phyloP scores from a whole-genome alignment of 2,329 filamentous ascomycete species.

The Sporothrix pallida region DNA sequence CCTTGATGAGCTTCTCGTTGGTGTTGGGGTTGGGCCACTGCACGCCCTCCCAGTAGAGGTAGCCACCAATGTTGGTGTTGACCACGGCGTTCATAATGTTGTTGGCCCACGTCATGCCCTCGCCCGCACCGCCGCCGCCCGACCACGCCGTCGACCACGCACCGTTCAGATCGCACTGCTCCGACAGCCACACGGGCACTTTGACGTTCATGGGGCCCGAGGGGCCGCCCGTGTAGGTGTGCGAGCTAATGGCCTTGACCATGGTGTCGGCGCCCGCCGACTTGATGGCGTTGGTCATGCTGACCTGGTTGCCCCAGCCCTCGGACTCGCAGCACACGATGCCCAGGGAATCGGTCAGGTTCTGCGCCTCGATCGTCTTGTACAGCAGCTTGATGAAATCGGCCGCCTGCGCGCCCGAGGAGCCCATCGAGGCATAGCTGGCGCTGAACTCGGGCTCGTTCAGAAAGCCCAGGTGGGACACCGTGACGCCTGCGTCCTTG shows the following conservation, averaged over 20 bases:
- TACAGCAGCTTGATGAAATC: conserved; percentile 58
- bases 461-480: conserved; percentile 55
- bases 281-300: conserved; percentile 48
- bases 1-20: conserved; percentile 46
- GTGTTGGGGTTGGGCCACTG: conserved; percentile 45
- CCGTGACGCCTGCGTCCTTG: conserved; percentile 49
- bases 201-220: conserved; percentile 50
- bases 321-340: conserved; percentile 50
- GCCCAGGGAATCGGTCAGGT: conserved; percentile 43
- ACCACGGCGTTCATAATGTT: conserved; percentile 58
- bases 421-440: conserved; percentile 55
- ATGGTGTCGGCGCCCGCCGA: conserved; percentile 43
- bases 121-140: conserved; percentile 51
- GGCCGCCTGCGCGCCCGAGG: conserved; percentile 77
- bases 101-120: conserved; percentile 62
- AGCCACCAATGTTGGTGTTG: conserved; percentile 56
- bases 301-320: conserved; percentile 48
- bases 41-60: conserved; percentile 61
- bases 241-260: conserved; percentile 48
- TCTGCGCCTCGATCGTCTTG: conserved; percentile 46
- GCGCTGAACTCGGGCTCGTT: conserved; percentile 54
- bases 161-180: conserved; percentile 55
- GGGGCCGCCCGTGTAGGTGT: conserved; percentile 51
- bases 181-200: conserved; percentile 58
- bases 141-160: conserved; percentile 56